Evolutionary conservation across 1,284 basidiomycete species (phyloP), one percentile per base, ranked within the genome.

Genomic region (Ustilago shanxiensis): DNA sequence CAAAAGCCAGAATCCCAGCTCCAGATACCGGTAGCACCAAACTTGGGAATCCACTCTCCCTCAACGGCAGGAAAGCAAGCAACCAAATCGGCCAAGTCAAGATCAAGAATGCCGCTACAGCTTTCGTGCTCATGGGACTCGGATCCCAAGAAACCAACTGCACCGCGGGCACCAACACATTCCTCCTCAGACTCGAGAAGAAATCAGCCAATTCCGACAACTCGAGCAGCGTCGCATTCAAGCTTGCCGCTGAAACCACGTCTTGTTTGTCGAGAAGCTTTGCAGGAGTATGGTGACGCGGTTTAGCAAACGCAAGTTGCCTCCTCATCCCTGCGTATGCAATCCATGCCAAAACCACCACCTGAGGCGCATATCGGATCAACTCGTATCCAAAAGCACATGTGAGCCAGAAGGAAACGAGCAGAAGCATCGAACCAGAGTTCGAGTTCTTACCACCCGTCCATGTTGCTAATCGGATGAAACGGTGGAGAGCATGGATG

Each of bases 331-430:
- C 80, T 1, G 75, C 65, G 33, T 78, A 83, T 2, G 49, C 69
- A 31, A 86, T 72, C 53, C 70, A 77, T 37, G 53, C 56, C 22
- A 86, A 72, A 5, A 80, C 18, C 20, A 84, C 18, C 5, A 69
- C 59, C 52, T 86, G 83, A 16, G 84, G 83, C 3, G 79, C 79
- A 59, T 84, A 86, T 1, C 84, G 72, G 14, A 86, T 29, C 2
- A 82, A 55, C 58, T 83, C 80, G 65, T 86, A 86, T 9, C 81
- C 83, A 60, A 79, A 83, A 37, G 84, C 71, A 65, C 83, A 82
- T 16, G 57, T 31, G 20, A 79, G 65, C 59, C 80, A 76, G 65
- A 80, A 85, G 3, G 60, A 66, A n/a, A 84, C 58, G 14, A 85
- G 61, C n/a, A 85, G 65, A 1, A 84, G 66, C 66, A 81, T 66